phyloP scores from a whole-genome alignment of 805 yeast genomes.

The Candida ipomoeae region DNA sequence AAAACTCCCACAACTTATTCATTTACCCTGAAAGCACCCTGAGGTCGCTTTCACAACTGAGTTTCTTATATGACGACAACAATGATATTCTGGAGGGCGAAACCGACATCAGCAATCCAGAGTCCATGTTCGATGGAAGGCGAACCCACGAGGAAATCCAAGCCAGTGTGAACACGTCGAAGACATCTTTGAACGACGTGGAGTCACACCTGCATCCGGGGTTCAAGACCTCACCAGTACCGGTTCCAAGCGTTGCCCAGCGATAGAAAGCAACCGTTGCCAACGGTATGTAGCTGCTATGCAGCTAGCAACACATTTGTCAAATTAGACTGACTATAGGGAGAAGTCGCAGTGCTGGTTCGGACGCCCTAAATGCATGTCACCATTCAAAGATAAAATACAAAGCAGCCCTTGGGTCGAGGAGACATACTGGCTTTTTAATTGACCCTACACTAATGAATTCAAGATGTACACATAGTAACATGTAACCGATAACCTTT shows the following conservation, averaged over 20 bases:
- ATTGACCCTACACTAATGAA: slow-evolving; percentile 4
- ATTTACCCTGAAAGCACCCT: background rate
- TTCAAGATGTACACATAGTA: background rate
- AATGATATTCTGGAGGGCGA: slow-evolving; percentile 19
- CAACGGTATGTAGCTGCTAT: too few relatives aligned
- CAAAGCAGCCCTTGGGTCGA: slow-evolving; percentile 1
- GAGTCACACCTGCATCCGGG: background rate
- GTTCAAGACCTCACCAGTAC: background rate
- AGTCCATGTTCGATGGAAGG: slow-evolving; percentile 34
- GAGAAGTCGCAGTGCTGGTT: too few relatives aligned
- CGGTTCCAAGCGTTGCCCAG: background rate
- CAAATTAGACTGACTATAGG: background rate
- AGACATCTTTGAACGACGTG: slow-evolving; percentile 33
- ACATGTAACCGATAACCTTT: slow-evolving; percentile 1
- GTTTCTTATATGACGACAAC: slow-evolving; percentile 2
- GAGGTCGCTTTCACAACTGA: slow-evolving; percentile 5
- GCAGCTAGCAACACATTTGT: background rate
- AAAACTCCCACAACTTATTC: background rate
- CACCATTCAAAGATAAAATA: background rate
- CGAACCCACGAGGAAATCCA: slow-evolving; percentile 23
- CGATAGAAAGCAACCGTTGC: background rate
- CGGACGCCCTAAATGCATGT: background rate
- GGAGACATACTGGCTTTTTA: background rate
- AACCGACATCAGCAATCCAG: slow-evolving; percentile 35
- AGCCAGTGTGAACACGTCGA: slow-evolving; percentile 30